These are phyloP conservation scores for Mollisiaceae sp. DNA, from an alignment of 2,329 filamentous ascomycete genomes.

Conservation along the genomic window DNA sequence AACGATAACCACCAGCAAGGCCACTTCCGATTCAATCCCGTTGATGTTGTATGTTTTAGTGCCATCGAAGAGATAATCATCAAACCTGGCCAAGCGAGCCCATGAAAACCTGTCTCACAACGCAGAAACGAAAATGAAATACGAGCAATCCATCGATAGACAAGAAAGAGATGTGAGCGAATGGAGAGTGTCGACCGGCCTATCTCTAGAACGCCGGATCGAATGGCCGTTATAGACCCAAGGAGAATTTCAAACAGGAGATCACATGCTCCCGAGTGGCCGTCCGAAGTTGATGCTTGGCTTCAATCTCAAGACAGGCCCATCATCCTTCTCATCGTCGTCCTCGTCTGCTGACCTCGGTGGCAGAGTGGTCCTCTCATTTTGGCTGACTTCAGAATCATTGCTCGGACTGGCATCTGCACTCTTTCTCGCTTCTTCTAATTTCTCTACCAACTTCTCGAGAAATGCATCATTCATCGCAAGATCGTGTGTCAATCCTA, in stretches of 20 bases:
- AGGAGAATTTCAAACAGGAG: neutral
- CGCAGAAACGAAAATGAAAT: neutral
- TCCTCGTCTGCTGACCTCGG: constrained; percentile 19
- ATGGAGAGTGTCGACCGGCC: constrained; percentile 7
- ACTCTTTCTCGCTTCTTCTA: constrained; percentile 35
- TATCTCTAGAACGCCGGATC: neutral
- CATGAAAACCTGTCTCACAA: neutral
- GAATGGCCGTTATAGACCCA: neutral
- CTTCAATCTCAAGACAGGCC: constrained; percentile 36
- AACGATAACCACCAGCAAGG: neutral
- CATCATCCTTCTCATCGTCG: constrained; percentile 35
- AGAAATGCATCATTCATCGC: constrained; percentile 36
- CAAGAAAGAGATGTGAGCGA: neutral
- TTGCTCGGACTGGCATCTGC: constrained; percentile 24
- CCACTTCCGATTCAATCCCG: neutral
- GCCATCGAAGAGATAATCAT: neutral
- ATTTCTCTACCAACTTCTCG: constrained; percentile 32
- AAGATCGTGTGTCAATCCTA: constrained; percentile 35
- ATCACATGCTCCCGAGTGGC: constrained; percentile 37
- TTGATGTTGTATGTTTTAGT: neutral
- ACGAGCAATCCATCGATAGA: neutral
- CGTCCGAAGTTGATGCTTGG: constrained; percentile 39
- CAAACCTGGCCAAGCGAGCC: neutral
- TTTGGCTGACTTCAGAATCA: constrained; percentile 19
- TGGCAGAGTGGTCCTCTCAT: neutral